Evolutionary conservation across 352 stramenopile species (phyloP).

Genomic region (Phytopythium oedochilum): DNA sequence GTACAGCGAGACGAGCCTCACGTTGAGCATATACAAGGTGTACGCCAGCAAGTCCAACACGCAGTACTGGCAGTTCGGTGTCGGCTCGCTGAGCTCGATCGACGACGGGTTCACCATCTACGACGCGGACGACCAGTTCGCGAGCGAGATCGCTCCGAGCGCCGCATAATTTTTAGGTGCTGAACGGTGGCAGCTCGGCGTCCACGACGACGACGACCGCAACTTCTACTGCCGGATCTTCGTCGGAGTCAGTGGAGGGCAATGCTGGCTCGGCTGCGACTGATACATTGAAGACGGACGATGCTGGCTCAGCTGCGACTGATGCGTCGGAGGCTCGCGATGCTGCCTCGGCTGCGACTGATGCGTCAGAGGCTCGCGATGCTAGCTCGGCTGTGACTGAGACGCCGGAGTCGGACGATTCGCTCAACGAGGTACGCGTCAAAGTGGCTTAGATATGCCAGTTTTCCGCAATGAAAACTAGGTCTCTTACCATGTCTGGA

Average conservation of each 20-base stretch:
- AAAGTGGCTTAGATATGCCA: not conserved
- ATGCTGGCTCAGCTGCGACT: too few relatives aligned
- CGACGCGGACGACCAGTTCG: constrained; percentile 15
- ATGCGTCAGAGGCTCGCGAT: too few relatives aligned
- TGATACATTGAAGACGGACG: too few relatives aligned
- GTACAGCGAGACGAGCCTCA: constrained; percentile 21
- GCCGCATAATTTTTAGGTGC: constrained; percentile 20
- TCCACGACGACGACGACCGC: constrained; percentile 9
- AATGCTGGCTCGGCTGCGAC: too few relatives aligned
- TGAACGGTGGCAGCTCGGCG: constrained; percentile 12
- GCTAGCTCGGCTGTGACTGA: too few relatives aligned
- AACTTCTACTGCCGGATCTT: too few relatives aligned
- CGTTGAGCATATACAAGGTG: constrained; percentile 18
- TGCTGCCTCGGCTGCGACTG: too few relatives aligned
- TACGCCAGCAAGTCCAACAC: constrained; percentile 22
- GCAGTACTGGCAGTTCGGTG: constrained; percentile 35
- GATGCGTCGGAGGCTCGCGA: too few relatives aligned
- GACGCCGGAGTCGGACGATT: too few relatives aligned
- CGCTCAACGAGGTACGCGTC: too few relatives aligned
- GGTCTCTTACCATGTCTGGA: constrained; percentile 4
- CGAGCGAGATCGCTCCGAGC: constrained; percentile 12
- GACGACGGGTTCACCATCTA: constrained; percentile 23
- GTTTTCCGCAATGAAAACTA: constrained; percentile 4
- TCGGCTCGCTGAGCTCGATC: constrained; percentile 21
- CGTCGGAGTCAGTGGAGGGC: too few relatives aligned